Evolutionary conservation across 116 monocot genomes (phyloP).

Genomic region (Iris pallida): DNA sequence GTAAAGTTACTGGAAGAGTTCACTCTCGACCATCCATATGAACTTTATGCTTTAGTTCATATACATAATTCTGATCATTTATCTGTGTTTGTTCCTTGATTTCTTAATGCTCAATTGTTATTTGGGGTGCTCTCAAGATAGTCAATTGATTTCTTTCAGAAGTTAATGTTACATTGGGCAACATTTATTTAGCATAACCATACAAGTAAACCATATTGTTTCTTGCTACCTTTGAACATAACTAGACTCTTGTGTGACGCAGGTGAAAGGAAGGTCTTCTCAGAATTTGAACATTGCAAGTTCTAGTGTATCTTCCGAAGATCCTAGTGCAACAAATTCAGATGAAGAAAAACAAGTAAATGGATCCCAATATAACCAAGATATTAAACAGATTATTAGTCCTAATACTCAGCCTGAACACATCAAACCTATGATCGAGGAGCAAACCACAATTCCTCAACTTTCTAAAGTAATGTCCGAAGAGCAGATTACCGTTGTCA

Average conservation of each 20-base stretch:
- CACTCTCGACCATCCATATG: too few species aligned
- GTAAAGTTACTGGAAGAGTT: too few species aligned
- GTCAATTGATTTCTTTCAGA: too few species aligned
- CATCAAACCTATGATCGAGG: slow-evolving; percentile 20
- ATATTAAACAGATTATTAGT: slow-evolving; percentile 12
- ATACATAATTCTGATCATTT: too few species aligned
- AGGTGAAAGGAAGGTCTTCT: slow-evolving; percentile 57
- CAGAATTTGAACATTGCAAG: slow-evolving; percentile 29
- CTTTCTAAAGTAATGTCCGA: slow-evolving; percentile 19
- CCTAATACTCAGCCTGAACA: slow-evolving; percentile 24
- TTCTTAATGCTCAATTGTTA: too few species aligned
- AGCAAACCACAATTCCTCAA: slow-evolving; percentile 18
- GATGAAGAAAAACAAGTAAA: slow-evolving; percentile 43
- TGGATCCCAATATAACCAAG: slow-evolving; percentile 20
- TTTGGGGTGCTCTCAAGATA: too few species aligned
- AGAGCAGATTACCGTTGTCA: slow-evolving; percentile 16
- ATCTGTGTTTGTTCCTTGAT: too few species aligned
- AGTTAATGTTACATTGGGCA: too few species aligned
- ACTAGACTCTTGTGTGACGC: slow-evolving; percentile 4
- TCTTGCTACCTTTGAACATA: too few species aligned
- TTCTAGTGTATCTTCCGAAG: slow-evolving; percentile 38
- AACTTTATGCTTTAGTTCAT: too few species aligned
- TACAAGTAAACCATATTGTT: too few species aligned
- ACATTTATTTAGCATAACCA: too few species aligned
- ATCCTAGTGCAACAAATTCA: slow-evolving; percentile 22